Percentiles rank a stretch among this genome's conserved stretches.
Evolutionary conservation across 106 monocot species (phyloP).

Genomic region (Dendrobium huoshanense): DNA sequence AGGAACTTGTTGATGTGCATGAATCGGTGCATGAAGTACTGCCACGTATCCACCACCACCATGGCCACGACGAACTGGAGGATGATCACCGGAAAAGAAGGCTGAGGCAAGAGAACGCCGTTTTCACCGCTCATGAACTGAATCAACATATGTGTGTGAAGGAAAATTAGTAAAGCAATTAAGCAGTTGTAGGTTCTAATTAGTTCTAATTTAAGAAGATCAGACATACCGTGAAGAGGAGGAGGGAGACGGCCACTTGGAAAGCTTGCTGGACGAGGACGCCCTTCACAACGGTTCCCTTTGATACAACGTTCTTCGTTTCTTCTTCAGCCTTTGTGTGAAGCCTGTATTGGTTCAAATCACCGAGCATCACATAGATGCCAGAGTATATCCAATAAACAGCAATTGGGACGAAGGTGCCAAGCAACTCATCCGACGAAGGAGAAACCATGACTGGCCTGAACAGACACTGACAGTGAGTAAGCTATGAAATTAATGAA

Average conservation of each 20-base stretch:
- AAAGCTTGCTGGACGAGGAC: slow-evolving; percentile 65
- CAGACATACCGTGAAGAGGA: slow-evolving; percentile 27
- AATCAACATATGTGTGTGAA: too few species aligned
- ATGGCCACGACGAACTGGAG: slow-evolving; percentile 22
- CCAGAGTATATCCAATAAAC: slow-evolving; percentile 82
- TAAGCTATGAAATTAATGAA: too few species aligned
- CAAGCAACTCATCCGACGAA: slow-evolving; percentile 57
- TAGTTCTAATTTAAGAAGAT: too few species aligned
- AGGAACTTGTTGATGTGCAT: slow-evolving; percentile 39
- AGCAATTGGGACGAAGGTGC: slow-evolving; percentile 51
- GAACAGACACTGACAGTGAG: too few species aligned
- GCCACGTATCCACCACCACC: slow-evolving; percentile 34
- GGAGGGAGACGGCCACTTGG: slow-evolving; percentile 42
- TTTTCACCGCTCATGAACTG: too few species aligned
- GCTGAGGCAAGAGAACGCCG: not conserved
- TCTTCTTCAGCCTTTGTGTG: slow-evolving; percentile 55
- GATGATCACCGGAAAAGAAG: not conserved
- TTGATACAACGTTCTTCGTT: slow-evolving; percentile 50
- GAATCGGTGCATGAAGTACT: slow-evolving; percentile 28
- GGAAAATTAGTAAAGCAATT: too few species aligned
- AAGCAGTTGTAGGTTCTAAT: too few species aligned
- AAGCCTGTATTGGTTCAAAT: slow-evolving; percentile 38
- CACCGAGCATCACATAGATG: slow-evolving; percentile 37
- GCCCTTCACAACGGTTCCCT: slow-evolving; percentile 43
- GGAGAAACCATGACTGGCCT: not conserved